Percentiles rank a stretch among this genome's conserved stretches.
Evolutionary conservation across 176 grass and related monocot genomes (phyloP).

Genomic region (Oryza rufipogon): DNA sequence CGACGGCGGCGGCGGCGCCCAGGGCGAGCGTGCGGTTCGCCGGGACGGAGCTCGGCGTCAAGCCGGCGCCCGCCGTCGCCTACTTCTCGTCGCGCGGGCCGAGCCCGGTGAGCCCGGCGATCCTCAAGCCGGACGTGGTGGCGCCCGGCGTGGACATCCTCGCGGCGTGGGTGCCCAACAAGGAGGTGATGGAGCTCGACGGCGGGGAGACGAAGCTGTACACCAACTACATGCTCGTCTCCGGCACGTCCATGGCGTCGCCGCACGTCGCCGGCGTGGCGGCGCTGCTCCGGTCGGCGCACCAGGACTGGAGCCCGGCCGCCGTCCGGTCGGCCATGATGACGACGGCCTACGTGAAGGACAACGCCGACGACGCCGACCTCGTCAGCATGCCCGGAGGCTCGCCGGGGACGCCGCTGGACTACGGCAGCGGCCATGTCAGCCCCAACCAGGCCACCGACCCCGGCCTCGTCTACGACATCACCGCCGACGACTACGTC

Average conservation of each 20-base stretch:
- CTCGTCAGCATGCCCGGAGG: conserved; percentile 38
- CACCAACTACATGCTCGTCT: conserved; percentile 58
- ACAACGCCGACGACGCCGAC: conserved; percentile 45
- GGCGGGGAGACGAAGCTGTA: conserved; percentile 3
- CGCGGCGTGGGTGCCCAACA: conserved; percentile 75
- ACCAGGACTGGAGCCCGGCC: conserved; percentile 68
- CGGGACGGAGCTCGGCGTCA: conserved; percentile 54
- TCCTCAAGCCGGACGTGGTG: conserved; percentile 85
- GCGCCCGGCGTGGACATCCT: conserved; percentile 78
- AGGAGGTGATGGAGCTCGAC: conserved; percentile 41
- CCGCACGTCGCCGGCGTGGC: conserved; percentile 73
- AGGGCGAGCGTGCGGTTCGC: conserved; percentile 55
- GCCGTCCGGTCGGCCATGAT: conserved; percentile 81
- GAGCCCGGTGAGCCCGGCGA: conserved; percentile 44
- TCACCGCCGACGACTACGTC: conserved; percentile 58
- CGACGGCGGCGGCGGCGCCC: background rate
- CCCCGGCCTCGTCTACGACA: conserved; percentile 73
- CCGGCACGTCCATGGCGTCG: conserved; percentile 84
- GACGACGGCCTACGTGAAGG: conserved; percentile 68
- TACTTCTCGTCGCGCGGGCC: conserved; percentile 83
- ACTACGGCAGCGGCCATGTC: conserved; percentile 70
- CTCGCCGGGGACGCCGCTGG: conserved; percentile 53
- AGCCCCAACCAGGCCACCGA: conserved; percentile 63
- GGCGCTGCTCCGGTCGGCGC: conserved; percentile 56
- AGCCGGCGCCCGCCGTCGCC: conserved; percentile 65